phyloP scores from a whole-genome alignment of 2,329 filamentous ascomycete species.

The Paecilomyces niveus region DNA sequence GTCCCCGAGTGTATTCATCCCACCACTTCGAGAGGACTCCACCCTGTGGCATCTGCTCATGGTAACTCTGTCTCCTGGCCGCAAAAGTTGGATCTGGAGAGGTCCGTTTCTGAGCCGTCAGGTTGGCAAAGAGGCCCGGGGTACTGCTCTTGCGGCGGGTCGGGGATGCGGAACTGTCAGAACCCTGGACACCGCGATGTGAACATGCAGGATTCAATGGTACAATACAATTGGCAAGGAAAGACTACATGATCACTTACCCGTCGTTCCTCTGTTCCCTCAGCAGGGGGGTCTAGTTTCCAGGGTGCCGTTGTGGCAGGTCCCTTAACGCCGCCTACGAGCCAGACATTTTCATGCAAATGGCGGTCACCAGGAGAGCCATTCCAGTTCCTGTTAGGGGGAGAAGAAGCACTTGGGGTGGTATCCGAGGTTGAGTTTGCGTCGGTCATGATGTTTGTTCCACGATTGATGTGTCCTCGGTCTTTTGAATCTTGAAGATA shows the following conservation, averaged over 20 bases:
- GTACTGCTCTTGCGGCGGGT: constrained; percentile 1
- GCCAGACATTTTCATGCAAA: constrained; percentile 31
- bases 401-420: constrained; percentile 9
- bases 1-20: constrained; percentile 32
- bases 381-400: constrained; percentile 28
- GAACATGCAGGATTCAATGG: neutral
- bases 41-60: constrained; percentile 33
- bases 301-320: constrained; percentile 15
- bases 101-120: constrained; percentile 40
- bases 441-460: neutral
- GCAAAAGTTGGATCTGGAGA: constrained; percentile 26
- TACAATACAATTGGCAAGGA: neutral
- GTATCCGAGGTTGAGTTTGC: neutral
- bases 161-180: constrained; percentile 14
- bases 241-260: constrained; percentile 14
- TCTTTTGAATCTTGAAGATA: neutral
- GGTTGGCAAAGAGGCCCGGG: constrained; percentile 18
- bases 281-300: constrained; percentile 5
- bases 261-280: constrained; percentile 15
- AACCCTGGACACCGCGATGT: constrained; percentile 12
- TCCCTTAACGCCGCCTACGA: constrained; percentile 21
- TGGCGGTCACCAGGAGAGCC: constrained; percentile 25
- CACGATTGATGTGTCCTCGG: neutral
- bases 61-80: constrained; percentile 36
- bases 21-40: constrained; percentile 35